Base-by-base conservation (phyloP, 139 green algal genomes). In the Chlorella vulgaris region DNA sequence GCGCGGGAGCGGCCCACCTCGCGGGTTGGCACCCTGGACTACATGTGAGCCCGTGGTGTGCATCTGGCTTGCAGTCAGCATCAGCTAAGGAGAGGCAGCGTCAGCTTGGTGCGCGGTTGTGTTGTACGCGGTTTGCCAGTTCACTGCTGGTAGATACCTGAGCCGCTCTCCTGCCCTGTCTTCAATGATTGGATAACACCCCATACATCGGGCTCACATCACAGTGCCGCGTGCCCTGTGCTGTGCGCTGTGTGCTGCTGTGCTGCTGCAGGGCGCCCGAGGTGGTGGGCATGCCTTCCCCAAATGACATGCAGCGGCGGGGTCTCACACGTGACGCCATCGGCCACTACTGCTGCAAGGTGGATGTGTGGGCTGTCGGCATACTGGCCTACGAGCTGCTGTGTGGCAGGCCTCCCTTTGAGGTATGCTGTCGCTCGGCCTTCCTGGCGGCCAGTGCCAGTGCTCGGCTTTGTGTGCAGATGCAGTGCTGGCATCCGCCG, bases 381-480 rank as follows among this genome's bases (percentile, higher is more conserved):
- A 90, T 96, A 29, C 86, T 97, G 36, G 88, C 90, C 2, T 96
- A 95, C 75, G 93, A 97, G 85, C 88, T 96, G 36, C 81, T 93
- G 15, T 86, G 90, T 22, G 93, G 93, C 1, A 78, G 85, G 47
- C 89, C 93, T 24, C 93, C 93, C 6, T 97, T 97, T 77, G 89
- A 91, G 42, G 73, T 79, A 21, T 15, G 47, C 47, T 55, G 47
- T 15, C 47, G 15, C 47, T 15, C 13, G 47, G 47, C 47, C 47
- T 15, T 15, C 47, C 47, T 55, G 47, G 47, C 47, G 13, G 10
- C 47, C 47, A 24, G 47, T 15, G 15, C 47, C 47, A 55, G 47
- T 15, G 10, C 47, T 55, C 47, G 15, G 47, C 47, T 24, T 10
- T 15, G 70, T 1, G 67, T 38, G 61, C 26, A 42, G 4, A 15